phyloP scores from a whole-genome alignment of 192 early-diverging fungal genomes.

The Coemansia sp. region DNA sequence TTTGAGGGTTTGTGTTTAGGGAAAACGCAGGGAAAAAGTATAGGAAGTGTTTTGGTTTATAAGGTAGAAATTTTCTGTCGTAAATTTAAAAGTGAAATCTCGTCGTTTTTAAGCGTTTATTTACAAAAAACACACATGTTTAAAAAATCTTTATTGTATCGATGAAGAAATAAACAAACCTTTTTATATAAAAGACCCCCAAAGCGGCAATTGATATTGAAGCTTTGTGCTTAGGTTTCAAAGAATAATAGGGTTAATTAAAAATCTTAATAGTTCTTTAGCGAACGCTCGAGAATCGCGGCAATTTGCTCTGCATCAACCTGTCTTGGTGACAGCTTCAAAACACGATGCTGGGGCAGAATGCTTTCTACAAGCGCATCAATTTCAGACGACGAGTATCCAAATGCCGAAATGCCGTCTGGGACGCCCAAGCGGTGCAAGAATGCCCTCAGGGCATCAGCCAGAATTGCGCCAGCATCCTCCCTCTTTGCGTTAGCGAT shows the following conservation, averaged over 20 bases:
- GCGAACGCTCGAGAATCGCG: constrained; percentile 43
- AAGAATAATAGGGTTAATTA: too few species aligned
- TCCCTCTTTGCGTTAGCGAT: constrained; percentile 59
- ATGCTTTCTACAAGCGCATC: constrained; percentile 77
- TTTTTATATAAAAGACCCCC: too few species aligned
- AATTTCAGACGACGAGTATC: constrained; percentile 68
- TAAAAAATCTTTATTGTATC: too few species aligned
- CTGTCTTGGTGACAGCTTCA: constrained; percentile 76
- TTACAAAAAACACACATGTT: too few species aligned
- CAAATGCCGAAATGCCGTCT: constrained; percentile 74
- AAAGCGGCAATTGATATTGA: background rate
- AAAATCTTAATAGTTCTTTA: constrained; percentile 33
- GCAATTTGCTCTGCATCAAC: constrained; percentile 47
- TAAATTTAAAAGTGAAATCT: too few species aligned
- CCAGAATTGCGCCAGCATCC: constrained; percentile 71
- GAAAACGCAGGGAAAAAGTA: too few species aligned
- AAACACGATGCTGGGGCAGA: constrained; percentile 88
- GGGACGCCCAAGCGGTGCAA: constrained; percentile 76
- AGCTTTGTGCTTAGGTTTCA: background rate
- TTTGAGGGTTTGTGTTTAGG: too few species aligned
- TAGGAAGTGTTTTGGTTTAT: too few species aligned
- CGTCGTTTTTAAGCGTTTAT: too few species aligned
- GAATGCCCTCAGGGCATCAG: constrained; percentile 75
- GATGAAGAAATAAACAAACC: too few species aligned
- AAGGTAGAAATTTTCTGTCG: too few species aligned